Base-by-base conservation (phyloP, 2,329 filamentous ascomycete species). In the Tolypocladium sp. region DNA sequence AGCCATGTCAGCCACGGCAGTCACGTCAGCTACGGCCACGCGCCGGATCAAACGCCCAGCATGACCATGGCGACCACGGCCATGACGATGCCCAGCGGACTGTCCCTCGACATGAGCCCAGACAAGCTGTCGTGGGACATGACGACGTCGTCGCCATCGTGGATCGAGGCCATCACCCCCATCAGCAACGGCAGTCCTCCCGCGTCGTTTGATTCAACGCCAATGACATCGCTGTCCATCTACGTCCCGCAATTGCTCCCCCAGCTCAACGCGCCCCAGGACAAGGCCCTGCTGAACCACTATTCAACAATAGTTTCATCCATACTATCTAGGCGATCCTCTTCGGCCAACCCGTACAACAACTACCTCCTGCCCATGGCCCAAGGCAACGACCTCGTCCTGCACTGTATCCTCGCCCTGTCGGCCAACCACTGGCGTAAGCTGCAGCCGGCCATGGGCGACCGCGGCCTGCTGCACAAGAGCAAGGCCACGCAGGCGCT, bases 381-480 rank as follows among this genome's bases (percentile, higher is more conserved):
- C 12, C 65, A 69, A 35, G 67, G 66, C 37, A 72, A 70, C 61
- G 65, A 71, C 25, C 64, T 70, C 2, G 67, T 73, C 7, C 64
- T 73, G 37, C 69, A 73, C 49, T 72, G 69, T 52, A 63, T 73
- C 22, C 64, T 73, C 20, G 69, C 69, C 7, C 59, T 73, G 17
- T 70, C 69, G 12, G 71, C 69, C 5, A 72, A 70, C 37, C 71
- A 73, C 58, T 73, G 71, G 71, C 66, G 70, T 40, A 71, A 68
- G 60, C 62, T 71, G 55, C 70, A 71, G 52, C 71, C 70, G 2
- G 58, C 61, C 17, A 59, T 73, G 59, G 65, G 64, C 12, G 66
- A 68, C 44, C 66, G 69, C 35, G 70, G 69, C 10, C 59, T 73
- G 3, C 46, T 67, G 33, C 69, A 72, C 58, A 68, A 73, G 59